These are phyloP conservation scores for Colletotrichum orbiculare DNA, from an alignment of 2,329 filamentous ascomycete species.

Conservation along the genomic window DNA sequence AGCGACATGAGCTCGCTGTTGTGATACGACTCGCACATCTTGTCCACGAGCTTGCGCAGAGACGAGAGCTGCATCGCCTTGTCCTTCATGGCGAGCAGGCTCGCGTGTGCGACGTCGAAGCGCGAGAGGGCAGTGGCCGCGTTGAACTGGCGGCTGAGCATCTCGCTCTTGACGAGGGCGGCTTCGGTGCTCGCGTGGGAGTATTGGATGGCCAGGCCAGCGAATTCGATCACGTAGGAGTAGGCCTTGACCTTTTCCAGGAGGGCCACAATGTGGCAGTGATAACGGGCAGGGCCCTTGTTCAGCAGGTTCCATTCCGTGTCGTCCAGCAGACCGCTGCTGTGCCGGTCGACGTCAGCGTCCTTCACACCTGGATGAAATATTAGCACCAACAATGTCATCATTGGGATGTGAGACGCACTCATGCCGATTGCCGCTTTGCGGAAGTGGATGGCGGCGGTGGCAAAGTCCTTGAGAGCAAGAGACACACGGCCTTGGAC, in stretches of 20 bases:
- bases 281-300: constrained; percentile 84
- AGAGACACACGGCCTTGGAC: constrained; percentile 85
- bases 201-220: constrained; percentile 78
- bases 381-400: constrained; percentile 41
- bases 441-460: constrained; percentile 81
- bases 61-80: constrained; percentile 77
- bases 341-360: constrained; percentile 63
- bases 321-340: constrained; percentile 77
- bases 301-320: constrained; percentile 77
- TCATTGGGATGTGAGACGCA: constrained; percentile 58
- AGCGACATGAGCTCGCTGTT: constrained; percentile 77
- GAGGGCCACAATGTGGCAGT: constrained; percentile 84
- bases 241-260: constrained; percentile 83
- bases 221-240: constrained; percentile 87
- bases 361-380: constrained; percentile 55
- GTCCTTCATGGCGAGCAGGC: constrained; percentile 79
- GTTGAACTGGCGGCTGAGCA: constrained; percentile 86
- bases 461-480: constrained; percentile 76
- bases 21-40: constrained; percentile 75
- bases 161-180: constrained; percentile 68
- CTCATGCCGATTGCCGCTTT: constrained; percentile 86
- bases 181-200: constrained; percentile 49
- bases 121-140: constrained; percentile 82
- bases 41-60: constrained; percentile 75
- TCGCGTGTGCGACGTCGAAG: constrained; percentile 85